Evolutionary conservation across 805 yeast genomes (phyloP).

Genomic region (Ogataea nakhonphanomensis): DNA sequence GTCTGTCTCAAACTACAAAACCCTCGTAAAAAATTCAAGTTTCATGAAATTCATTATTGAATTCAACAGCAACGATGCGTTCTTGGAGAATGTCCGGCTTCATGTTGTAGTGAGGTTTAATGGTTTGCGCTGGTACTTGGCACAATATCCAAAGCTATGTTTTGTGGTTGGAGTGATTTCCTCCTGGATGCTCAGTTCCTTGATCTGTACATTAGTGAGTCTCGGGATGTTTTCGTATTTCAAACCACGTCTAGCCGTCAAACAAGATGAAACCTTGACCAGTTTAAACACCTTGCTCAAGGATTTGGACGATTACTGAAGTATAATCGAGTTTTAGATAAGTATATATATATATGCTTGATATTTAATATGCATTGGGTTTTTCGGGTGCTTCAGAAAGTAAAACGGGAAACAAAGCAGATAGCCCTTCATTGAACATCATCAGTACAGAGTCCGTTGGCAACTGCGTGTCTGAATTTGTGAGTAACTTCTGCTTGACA

Average conservation of each 20-base stretch:
- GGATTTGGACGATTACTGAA: not conserved
- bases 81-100: slow-evolving; percentile 14
- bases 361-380: slow-evolving; percentile 20
- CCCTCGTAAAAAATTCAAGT: slow-evolving; percentile 8
- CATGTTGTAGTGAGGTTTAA: slow-evolving; percentile 36
- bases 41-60: slow-evolving; percentile 23
- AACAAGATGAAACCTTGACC: slow-evolving; percentile 9
- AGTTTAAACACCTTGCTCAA: not conserved
- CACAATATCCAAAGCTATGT: slow-evolving; percentile 33
- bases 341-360: not conserved
- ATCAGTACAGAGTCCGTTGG: slow-evolving; percentile 2
- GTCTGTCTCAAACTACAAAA: slow-evolving; percentile 1
- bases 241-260: slow-evolving; percentile 4
- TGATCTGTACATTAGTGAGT: slow-evolving; percentile 30
- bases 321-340: no score
- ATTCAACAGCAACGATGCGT: slow-evolving; percentile 19
- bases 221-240: slow-evolving; percentile 25
- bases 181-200: slow-evolving; percentile 38
- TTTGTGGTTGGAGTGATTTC: slow-evolving; percentile 35
- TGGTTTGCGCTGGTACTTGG: slow-evolving; percentile 41
- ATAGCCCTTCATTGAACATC: slow-evolving; percentile 11
- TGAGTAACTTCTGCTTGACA: slow-evolving; percentile 21
- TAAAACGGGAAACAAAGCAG: slow-evolving; percentile 31
- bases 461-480: slow-evolving; percentile 2
- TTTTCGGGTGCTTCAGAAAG: slow-evolving; percentile 33